Conservation (phyloP, 768 basidiomycete genomes). For the Hygrophorus russula region DNA sequence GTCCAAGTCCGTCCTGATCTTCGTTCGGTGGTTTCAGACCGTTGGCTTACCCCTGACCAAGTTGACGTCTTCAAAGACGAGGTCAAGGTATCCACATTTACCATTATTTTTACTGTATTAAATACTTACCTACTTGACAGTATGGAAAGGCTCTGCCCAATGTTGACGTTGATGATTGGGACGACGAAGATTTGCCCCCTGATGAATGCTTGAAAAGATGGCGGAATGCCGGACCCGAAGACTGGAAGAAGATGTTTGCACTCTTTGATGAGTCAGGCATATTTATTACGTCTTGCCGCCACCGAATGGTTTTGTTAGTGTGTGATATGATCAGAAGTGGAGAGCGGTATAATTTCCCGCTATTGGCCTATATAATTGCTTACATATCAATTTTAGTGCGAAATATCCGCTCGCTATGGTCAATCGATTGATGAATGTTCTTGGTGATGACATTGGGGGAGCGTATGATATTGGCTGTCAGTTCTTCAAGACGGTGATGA, state of each 20-base stretch:
- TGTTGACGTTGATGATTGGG: neutral
- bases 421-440: constrained; percentile 7
- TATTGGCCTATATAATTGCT: neutral
- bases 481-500: constrained; percentile 12
- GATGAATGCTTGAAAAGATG: constrained; percentile 8
- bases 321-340: constrained; percentile 20
- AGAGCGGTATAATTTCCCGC: constrained; percentile 13
- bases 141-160: neutral
- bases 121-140: neutral
- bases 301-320: constrained; percentile 8
- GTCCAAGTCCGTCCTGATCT: constrained; percentile 5
- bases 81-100: neutral
- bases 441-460: constrained; percentile 7
- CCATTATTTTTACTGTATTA: neutral
- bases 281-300: constrained; percentile 17
- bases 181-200: constrained; percentile 6
- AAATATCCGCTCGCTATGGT: constrained; percentile 15
- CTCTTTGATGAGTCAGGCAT: constrained; percentile 19
- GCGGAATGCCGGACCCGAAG: constrained; percentile 11
- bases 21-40: constrained; percentile 1
- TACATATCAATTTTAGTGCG: constrained; percentile 7
- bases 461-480: constrained; percentile 16
- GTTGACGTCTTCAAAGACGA: constrained; percentile 11
- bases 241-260: constrained; percentile 14
- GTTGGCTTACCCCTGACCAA: constrained; percentile 5